Evolutionary conservation across 257 asterid genomes (phyloP), one percentile per base, ranked within the genome.

Genomic region (Eucommia ulmoides): DNA sequence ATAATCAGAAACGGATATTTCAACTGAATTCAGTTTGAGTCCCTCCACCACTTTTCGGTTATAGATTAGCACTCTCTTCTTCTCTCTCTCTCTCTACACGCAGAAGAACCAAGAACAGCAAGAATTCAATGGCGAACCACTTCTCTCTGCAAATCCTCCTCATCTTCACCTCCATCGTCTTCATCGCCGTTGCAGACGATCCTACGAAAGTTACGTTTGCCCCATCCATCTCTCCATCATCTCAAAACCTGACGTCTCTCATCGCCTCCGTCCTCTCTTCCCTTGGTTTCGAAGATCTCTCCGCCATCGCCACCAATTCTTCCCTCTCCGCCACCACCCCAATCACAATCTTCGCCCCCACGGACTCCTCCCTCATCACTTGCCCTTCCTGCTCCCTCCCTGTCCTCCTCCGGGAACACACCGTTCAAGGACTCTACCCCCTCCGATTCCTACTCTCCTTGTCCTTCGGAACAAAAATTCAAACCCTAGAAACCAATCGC

Each of bases 301-400:
- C 89, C 49, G 11, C 56, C 41, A 79, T 78, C 60, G 55, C 73
- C 63, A 23, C 68, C 1, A 65, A 64, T 19, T 58, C 78, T 62
- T 62, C 87, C 60, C 23, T 54, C 59, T 19, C 47, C 59, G 47
- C 87, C 63, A 45, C 64, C 7, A 38, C 4, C 8, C 93, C 97
- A 52, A 49, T 57, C 61, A 88, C 95, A 63, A 68, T 88, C 56
- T 87, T 88, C 63, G 92, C 91, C 59, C 77, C 82, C 41, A 56
- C 83, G 0, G 80, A 77, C 44, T 62, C 86, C 41, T 71, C 95
- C 19, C 70, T 88, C 59, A 68, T 67, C 51, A 78, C 92, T 0
- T 88, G 97, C 67, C 88, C 86, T 8, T 58, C 85, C 12, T 84
- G 95, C 53, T 81, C 85, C 53, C 20, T 65, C 47, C 68, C 92